Base-by-base conservation (phyloP, 352 stramenopile genomes). In the Phytopythium vexans region DNA sequence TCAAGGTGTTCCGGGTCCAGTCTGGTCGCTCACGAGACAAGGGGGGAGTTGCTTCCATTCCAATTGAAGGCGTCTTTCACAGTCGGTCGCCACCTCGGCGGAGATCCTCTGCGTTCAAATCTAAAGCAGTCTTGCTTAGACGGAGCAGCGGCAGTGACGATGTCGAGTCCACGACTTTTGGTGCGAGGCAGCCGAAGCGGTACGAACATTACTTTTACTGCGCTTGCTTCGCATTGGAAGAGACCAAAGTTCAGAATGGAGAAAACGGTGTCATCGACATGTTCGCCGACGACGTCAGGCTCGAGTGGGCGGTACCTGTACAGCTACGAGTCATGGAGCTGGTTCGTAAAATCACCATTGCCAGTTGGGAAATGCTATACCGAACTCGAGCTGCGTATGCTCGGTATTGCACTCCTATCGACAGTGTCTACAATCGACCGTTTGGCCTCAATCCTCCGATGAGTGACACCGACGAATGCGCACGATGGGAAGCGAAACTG, bases 311-410 rank as follows among this genome's bases (percentile, higher is more conserved):
- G 41, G 64, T 89, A 27, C 21, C 65, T 35, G 72, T 61, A 0
- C 81, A 92, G 47, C 52, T 89, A n/a, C 68, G 83, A 5, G 52
- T 89, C 4, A 77, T 73, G 32, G 80, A 90, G 21, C 59, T 91
- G 12, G 66, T 91, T 16, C 66, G 82, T 46, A 56, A 65, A 49
- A 82, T 92, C 31, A 91, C 82, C 0, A 86, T 75, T 51, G 76
- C 83, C 2, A 58, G 63, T 3, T 94, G 83, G 78, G 74, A 92
- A 43, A 90, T 94, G 83, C 74, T 94, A 8, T 94, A 88, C 63
- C 60, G 61, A 3, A 67, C 80, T 50, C 79, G 81, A 36, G 72
- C 70, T 42, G 46, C 71, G 8, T 92, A 91, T 49, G 81, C 70
- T 10, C 40, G 56, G 21, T 44, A 77, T 43, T 88, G 79, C 34